Evolutionary conservation across 768 basidiomycete genomes (phyloP).

Genomic region (Lactifluus hygrophoroides): DNA sequence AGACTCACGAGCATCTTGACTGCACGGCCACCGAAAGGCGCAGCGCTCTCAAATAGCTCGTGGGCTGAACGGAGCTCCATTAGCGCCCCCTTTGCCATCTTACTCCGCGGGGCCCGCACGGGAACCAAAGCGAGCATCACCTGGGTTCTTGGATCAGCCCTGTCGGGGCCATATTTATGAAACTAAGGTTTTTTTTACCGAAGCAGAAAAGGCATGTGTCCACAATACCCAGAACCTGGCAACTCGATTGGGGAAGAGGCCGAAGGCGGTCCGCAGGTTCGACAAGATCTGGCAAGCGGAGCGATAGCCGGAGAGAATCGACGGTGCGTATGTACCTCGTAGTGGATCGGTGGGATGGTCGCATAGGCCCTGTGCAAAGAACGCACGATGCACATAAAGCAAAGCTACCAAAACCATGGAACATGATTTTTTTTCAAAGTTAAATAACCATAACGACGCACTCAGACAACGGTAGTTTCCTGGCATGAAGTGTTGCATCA

Average conservation of each 20-base stretch:
- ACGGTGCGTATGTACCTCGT: slow-evolving; percentile 11
- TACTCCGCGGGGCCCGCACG: slow-evolving; percentile 54
- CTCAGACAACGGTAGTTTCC: slow-evolving; percentile 63
- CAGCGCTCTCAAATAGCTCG: slow-evolving; percentile 58
- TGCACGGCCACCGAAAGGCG: slow-evolving; percentile 54
- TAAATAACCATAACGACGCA: slow-evolving; percentile 32
- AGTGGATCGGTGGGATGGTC: slow-evolving; percentile 60
- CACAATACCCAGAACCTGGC: slow-evolving; percentile 18
- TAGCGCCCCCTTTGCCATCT: slow-evolving; percentile 63
- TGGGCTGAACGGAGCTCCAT: slow-evolving; percentile 54
- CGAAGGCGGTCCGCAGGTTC: slow-evolving; percentile 5
- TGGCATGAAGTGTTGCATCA: slow-evolving; percentile 73
- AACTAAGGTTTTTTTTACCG: background rate
- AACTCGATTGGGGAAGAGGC: slow-evolving; percentile 3
- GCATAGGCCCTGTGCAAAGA: slow-evolving; percentile 64
- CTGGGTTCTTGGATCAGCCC: slow-evolving; percentile 23
- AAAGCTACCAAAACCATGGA: slow-evolving; percentile 38
- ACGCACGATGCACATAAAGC: slow-evolving; percentile 65
- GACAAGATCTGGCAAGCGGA: slow-evolving; percentile 13
- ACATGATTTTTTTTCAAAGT: no score
- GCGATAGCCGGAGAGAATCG: slow-evolving; percentile 18
- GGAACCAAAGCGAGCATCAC: slow-evolving; percentile 75
- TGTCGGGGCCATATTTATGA: background rate
- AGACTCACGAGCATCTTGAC: slow-evolving; percentile 57
- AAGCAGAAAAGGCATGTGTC: slow-evolving; percentile 17